Evolutionary conservation across 176 grass and related monocot species (phyloP).

Genomic region (Ensete glaucum): DNA sequence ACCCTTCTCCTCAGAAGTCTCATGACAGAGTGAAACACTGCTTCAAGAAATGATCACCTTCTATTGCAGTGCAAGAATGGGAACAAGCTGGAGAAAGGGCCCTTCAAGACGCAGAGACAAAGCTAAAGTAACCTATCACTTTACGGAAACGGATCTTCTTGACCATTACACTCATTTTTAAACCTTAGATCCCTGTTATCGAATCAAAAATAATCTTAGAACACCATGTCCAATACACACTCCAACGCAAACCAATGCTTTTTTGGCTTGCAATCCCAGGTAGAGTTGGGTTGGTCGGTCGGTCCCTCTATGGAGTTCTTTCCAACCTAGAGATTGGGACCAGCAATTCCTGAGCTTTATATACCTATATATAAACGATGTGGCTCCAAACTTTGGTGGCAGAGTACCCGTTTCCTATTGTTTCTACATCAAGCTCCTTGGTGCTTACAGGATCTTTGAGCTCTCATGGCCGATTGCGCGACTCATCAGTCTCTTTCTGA

Average conservation of each 20-base stretch:
- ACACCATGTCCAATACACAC: neutral
- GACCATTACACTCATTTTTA: neutral
- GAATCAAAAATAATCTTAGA: neutral
- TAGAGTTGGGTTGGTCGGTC: neutral
- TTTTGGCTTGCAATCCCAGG: constrained; percentile 50
- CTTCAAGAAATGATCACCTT: constrained; percentile 20
- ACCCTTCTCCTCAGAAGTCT: neutral
- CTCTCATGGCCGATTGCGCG: too few species aligned
- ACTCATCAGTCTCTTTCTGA: too few species aligned
- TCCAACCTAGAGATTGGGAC: too few species aligned
- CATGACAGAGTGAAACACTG: neutral
- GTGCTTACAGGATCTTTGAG: too few species aligned
- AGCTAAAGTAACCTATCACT: constrained; percentile 66
- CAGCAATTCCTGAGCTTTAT: too few species aligned
- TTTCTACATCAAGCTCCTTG: neutral
- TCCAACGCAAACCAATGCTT: neutral
- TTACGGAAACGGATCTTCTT: constrained; percentile 27
- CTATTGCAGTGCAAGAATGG: constrained; percentile 68
- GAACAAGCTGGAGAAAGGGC: constrained; percentile 27
- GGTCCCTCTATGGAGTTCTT: too few species aligned
- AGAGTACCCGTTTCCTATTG: neutral
- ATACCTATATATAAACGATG: neutral
- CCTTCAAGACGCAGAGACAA: constrained; percentile 29
- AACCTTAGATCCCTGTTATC: neutral
- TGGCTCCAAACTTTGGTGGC: neutral